Base-by-base conservation (phyloP, 768 basidiomycete species). In the Tubosaeta sp. region DNA sequence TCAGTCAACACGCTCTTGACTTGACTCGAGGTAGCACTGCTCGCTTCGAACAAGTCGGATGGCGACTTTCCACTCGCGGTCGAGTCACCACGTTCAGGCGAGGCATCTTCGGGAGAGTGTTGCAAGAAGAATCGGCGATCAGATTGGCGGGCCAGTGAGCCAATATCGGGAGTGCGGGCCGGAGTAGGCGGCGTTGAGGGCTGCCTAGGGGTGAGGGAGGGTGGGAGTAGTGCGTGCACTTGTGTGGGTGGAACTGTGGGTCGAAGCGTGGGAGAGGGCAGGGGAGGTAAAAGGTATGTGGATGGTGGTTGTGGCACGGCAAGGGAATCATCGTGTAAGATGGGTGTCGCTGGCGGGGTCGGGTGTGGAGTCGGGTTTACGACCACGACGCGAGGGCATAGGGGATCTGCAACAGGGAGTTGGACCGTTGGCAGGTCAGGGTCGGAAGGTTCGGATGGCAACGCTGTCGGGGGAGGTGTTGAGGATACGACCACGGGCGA, bases 351-450 rank as follows among this genome's bases (percentile, higher is more conserved):
- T 3, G 88, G 89, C 7, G 89, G 87, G 1, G 89, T 90, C 1
- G 84, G 86, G 56, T 84, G 84, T 3, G 87, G 87, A 0, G 87
- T 89, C 16, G 87, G 86, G 57, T 85, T 82, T 9, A 89, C 81
- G 19, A 90, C 76, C 14, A 88, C 77, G 6, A 90, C 75, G 24
- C 76, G 73, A 13, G 83, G 84, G 29, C 78, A 72, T 59, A 48
- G 68, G 54, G 52, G 58, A 24, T 66, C 58, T 2, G 59, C 21
- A 5, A 68, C 46, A 3, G 69, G 70, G 1, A 66, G 40, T 35
- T 62, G 60, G 13, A 71, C 68, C 10, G 59, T 51, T 7, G 68
- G 71, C 3, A 68, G 52, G 16, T 44, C 51, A 8, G 40, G 51
- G 30, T 51, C 62, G 38, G 24, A 34, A 14, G 60, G 53, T 7